A percentile compares a stretch with the other conserved stretches of the same genome.
These are phyloP conservation scores for Coniferiporia weirii DNA, from an alignment of 1,284 basidiomycete genomes.

Conservation along the genomic window DNA sequence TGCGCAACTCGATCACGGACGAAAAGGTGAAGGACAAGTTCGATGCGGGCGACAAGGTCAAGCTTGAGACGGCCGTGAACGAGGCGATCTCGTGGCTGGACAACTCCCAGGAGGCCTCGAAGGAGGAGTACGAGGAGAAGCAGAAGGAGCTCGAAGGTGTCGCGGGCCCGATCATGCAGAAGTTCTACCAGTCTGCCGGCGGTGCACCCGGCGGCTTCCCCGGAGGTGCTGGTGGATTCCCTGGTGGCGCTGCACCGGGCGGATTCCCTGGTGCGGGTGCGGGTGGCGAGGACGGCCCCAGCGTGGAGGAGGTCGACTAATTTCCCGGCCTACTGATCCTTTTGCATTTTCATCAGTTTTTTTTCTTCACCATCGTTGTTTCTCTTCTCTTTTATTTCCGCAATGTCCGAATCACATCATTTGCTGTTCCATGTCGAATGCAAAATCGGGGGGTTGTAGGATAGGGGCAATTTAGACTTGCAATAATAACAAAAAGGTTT, in stretches of 20 bases:
- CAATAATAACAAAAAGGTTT: conserved; percentile 5
- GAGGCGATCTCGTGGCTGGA: conserved; percentile 91
- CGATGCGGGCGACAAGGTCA: conserved; percentile 81
- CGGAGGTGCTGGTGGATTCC: conserved; percentile 37
- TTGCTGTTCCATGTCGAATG: neutral
- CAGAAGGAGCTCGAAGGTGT: conserved; percentile 94
- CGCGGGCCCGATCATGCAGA: conserved; percentile 94
- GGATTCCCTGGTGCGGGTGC: conserved; percentile 44
- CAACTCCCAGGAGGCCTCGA: conserved; percentile 82
- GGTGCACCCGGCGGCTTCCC: conserved; percentile 48
- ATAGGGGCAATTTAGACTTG: conserved; percentile 11
- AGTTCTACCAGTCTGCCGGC: conserved; percentile 76
- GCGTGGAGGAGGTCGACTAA: conserved; percentile 86
- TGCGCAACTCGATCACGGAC: conserved; percentile 85
- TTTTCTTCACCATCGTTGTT: neutral
- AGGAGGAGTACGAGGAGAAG: conserved; percentile 93
- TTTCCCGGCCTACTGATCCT: neutral
- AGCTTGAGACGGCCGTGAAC: conserved; percentile 80
- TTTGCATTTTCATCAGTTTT: neutral
- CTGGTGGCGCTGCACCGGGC: conserved; percentile 41
- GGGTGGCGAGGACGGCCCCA: conserved; percentile 72
- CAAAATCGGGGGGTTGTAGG: neutral
- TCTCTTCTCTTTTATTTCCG: neutral
- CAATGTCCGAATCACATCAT: neutral
- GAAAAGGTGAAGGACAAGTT: conserved; percentile 89